These are phyloP conservation scores for Podila epicladia DNA, from an alignment of 192 early-diverging fungal genomes.

Conservation along the genomic window DNA sequence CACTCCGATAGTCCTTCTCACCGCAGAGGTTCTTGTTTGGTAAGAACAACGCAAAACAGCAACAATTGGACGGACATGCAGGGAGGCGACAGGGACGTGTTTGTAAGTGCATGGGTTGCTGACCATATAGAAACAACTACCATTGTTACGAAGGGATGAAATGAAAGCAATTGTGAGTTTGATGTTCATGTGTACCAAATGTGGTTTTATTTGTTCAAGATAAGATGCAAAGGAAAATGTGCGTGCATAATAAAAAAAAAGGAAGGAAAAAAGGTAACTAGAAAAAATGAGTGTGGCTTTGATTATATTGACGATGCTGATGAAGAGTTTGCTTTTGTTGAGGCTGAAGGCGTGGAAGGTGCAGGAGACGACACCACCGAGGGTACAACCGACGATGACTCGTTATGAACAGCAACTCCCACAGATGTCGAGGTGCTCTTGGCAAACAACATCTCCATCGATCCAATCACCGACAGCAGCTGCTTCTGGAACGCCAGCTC, in stretches of 20 bases:
- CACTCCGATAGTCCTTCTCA: too few species aligned
- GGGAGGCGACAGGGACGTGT: too few species aligned
- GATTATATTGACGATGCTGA: slow-evolving; percentile 5
- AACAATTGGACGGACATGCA: too few species aligned
- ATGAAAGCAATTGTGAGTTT: too few species aligned
- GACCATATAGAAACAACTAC: too few species aligned
- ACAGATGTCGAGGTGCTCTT: slow-evolving; percentile 50
- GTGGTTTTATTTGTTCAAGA: too few species aligned
- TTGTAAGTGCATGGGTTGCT: too few species aligned
- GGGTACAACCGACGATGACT: slow-evolving; percentile 2
- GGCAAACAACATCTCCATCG: slow-evolving; percentile 87
- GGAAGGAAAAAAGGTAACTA: neutral
- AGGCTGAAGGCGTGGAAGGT: slow-evolving; percentile 2
- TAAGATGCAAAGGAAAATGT: too few species aligned
- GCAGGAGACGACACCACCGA: neutral
- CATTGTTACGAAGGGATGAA: too few species aligned
- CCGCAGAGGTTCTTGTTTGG: too few species aligned
- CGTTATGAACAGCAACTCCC: slow-evolving; percentile 37
- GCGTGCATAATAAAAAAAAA: neutral
- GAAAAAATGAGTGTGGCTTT: neutral
- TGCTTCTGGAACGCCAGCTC: slow-evolving; percentile 87
- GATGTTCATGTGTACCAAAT: too few species aligned
- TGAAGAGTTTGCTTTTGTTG: slow-evolving; percentile 3
- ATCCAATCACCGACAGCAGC: slow-evolving; percentile 79
- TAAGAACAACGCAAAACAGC: too few species aligned